These are phyloP conservation scores for Pleurotus sapidus DNA, from an alignment of 768 basidiomycete genomes.

Conservation along the genomic window DNA sequence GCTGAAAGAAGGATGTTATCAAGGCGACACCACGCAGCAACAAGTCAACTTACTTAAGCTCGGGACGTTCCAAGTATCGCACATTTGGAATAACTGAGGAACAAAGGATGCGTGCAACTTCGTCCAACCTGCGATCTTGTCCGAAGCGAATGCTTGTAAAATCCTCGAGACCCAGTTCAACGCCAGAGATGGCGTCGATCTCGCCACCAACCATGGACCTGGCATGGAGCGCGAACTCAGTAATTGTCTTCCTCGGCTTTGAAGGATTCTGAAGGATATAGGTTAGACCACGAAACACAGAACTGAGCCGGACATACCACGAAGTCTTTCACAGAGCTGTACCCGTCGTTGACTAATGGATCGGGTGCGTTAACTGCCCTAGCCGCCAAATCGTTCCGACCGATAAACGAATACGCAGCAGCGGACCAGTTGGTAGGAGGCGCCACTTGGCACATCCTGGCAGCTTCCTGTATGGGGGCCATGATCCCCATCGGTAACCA, in stretches of 20 bases:
- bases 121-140: slow-evolving; percentile 85
- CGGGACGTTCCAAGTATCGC: slow-evolving; percentile 61
- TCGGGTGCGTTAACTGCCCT: slow-evolving; percentile 49
- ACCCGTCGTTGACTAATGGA: slow-evolving; percentile 47
- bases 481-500: slow-evolving; percentile 67
- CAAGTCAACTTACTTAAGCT: slow-evolving; percentile 53
- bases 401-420: slow-evolving; percentile 66
- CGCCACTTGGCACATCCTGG: slow-evolving; percentile 77
- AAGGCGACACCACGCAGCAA: neutral
- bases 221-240: slow-evolving; percentile 47
- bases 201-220: slow-evolving; percentile 52
- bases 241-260: slow-evolving; percentile 48
- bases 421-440: slow-evolving; percentile 75
- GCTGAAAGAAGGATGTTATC: slow-evolving; percentile 34
- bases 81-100: slow-evolving; percentile 72
- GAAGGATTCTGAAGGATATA: slow-evolving; percentile 41
- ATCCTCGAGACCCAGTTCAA: slow-evolving; percentile 69
- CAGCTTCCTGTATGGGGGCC: slow-evolving; percentile 79
- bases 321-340: slow-evolving; percentile 54
- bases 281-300: too few relatives aligned
- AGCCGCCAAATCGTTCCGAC: slow-evolving; percentile 72
- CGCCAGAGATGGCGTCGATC: slow-evolving; percentile 59
- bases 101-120: slow-evolving; percentile 88
- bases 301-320: slow-evolving; percentile 36
- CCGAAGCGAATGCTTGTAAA: slow-evolving; percentile 87